Base-by-base conservation (phyloP, 805 yeast genomes). In the Metschnikowia hibisci region DNA sequence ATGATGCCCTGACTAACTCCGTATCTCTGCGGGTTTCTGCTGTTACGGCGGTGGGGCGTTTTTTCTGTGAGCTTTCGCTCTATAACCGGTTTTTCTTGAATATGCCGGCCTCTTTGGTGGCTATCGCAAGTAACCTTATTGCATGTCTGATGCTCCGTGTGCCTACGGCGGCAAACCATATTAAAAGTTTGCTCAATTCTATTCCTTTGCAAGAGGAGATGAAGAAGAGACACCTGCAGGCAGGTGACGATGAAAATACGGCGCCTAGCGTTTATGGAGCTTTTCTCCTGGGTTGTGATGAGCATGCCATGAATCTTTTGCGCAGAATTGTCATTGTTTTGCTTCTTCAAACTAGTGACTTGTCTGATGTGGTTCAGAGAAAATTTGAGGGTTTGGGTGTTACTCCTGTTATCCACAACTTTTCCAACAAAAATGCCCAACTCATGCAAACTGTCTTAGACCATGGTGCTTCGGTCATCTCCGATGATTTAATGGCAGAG, bases 371-470 rank as follows among this genome's bases (percentile, higher is more conserved):
- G 12, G 59, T 78, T 27, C 56, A 69, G 25, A 75, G 74, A 43
- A 78, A 78, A 55, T 74, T 77, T 52, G 66, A 74, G 29, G 66
- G 64, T 25, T 55, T 76, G 39, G 83, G 83, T 1, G 83, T 78
- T 10, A 67, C 76, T n/a, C 73, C 71, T 13, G 80, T 76, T 14
- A 54, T 69, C 16, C 60, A 60, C 46, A 63, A 62, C 50, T 64
- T 59, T 52, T 32, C 50, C 31, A 56, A 48, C 36, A 43, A 50
- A 27, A 48, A 52, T 35, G 42, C 46, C 9, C 38, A 31, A n/a
- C 35, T 42, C 16, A 39, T 46, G 47, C 53, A 40, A 25, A 39
- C 43, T 5, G 38, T 51, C n/a, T 33, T 41, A 13, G 52, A 51
- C 26, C 45, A 33, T 23, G 54, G 52, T 16, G 33, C 47, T 15